These are phyloP conservation scores for Backusella tuberculispora DNA, from an alignment of 192 early-diverging fungal genomes.

Conservation along the genomic window DNA sequence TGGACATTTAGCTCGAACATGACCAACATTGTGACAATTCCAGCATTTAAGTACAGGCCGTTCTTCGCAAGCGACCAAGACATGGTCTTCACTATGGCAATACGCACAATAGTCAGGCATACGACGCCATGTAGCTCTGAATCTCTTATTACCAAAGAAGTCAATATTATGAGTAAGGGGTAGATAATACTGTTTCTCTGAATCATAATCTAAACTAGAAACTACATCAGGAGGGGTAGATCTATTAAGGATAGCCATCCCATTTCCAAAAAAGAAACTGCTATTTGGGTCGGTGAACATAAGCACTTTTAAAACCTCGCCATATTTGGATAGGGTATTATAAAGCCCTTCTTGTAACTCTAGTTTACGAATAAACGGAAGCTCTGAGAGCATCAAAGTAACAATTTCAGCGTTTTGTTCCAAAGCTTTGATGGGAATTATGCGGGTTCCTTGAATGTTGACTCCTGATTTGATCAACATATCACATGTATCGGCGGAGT, in stretches of 20 bases:
- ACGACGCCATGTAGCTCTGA: not conserved
- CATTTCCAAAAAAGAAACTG: not conserved
- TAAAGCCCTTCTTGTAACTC: not conserved
- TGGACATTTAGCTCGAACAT: not conserved
- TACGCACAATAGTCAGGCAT: not conserved
- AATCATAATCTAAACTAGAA: not conserved
- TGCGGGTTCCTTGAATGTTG: not conserved
- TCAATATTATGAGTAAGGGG: not conserved
- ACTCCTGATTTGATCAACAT: not conserved
- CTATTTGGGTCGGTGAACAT: not conserved
- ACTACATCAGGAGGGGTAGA: not conserved
- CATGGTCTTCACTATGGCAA: not conserved
- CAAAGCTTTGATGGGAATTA: not conserved
- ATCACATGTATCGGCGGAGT: not conserved
- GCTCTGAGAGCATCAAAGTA: not conserved
- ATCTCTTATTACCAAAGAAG: not conserved
- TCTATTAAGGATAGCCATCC: conserved; percentile 1
- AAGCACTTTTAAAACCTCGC: not conserved
- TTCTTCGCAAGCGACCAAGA: not conserved
- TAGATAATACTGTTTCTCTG: not conserved
- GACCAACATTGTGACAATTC: not conserved
- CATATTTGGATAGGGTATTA: not conserved
- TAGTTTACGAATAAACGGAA: not conserved
- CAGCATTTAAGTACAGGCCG: not conserved
- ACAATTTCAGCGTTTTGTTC: not conserved